These are phyloP conservation scores for Dendrobium catenatum DNA, from an alignment of 106 monocot genomes.

Conservation along the genomic window DNA sequence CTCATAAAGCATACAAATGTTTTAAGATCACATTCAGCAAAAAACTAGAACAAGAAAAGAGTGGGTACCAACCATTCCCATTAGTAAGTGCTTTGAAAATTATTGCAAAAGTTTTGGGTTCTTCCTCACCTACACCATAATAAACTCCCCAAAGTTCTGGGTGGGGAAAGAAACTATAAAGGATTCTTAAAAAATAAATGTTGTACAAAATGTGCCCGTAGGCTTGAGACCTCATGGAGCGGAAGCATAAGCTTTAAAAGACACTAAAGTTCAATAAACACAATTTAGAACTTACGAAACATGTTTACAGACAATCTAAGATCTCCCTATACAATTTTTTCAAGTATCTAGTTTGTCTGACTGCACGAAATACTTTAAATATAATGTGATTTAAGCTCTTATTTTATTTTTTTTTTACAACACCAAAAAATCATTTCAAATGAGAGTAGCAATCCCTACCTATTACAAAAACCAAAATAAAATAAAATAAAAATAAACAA, in stretches of 20 bases:
- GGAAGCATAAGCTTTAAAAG: too few relatives aligned
- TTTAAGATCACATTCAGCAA: neutral
- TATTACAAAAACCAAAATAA: neutral
- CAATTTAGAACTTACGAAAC: neutral
- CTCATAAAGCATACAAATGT: neutral
- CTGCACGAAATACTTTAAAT: neutral
- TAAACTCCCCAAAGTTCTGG: too few relatives aligned
- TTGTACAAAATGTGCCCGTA: too few relatives aligned
- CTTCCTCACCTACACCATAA: too few relatives aligned
- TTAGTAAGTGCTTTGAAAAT: too few relatives aligned
- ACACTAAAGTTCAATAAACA: too few relatives aligned
- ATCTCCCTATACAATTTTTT: neutral
- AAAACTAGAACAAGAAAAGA: neutral
- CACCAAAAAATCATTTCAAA: neutral
- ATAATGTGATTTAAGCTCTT: neutral
- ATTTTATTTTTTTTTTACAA: neutral
- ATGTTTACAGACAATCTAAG: neutral
- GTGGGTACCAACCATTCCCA: too few relatives aligned
- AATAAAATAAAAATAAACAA: neutral
- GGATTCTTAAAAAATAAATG: too few relatives aligned
- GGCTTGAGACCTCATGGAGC: too few relatives aligned
- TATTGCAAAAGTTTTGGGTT: too few relatives aligned
- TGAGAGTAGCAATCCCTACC: neutral
- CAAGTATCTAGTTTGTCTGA: neutral
- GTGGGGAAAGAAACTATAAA: too few relatives aligned